Conservation (phyloP, 1,284 basidiomycete species). For the Ceratobasidium theobromae region DNA sequence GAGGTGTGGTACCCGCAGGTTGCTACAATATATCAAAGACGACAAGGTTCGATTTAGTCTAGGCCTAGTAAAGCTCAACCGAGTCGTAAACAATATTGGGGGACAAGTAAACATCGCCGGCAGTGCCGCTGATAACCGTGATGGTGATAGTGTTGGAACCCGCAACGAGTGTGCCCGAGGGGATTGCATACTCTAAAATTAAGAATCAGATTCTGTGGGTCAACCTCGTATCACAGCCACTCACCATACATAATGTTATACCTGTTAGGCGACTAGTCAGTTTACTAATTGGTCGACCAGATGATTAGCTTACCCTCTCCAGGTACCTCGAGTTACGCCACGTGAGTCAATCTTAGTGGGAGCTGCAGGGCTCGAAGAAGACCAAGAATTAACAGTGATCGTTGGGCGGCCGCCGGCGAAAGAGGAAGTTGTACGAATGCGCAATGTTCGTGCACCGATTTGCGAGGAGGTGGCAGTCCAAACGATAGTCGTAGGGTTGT, state of each 20-base stretch:
- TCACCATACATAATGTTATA: constrained; percentile 4
- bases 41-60: neutral
- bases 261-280: neutral
- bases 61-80: constrained; percentile 7
- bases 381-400: constrained; percentile 32
- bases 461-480: constrained; percentile 30
- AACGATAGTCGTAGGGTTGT: constrained; percentile 33
- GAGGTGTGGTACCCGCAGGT: neutral
- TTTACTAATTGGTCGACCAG: neutral
- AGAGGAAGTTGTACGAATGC: constrained; percentile 28
- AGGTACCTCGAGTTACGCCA: constrained; percentile 33
- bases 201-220: neutral
- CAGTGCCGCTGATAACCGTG: constrained; percentile 24
- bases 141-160: constrained; percentile 20
- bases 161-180: constrained; percentile 8
- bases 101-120: constrained; percentile 20
- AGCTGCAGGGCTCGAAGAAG: constrained; percentile 19
- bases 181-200: constrained; percentile 9
- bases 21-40: neutral
- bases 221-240: neutral
- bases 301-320: neutral
- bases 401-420: constrained; percentile 32
- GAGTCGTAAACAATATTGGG: constrained; percentile 24
- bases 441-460: constrained; percentile 23
- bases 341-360: constrained; percentile 32